Base-by-base conservation (phyloP, 768 basidiomycete genomes). In the Multifurca ochricompacta region DNA sequence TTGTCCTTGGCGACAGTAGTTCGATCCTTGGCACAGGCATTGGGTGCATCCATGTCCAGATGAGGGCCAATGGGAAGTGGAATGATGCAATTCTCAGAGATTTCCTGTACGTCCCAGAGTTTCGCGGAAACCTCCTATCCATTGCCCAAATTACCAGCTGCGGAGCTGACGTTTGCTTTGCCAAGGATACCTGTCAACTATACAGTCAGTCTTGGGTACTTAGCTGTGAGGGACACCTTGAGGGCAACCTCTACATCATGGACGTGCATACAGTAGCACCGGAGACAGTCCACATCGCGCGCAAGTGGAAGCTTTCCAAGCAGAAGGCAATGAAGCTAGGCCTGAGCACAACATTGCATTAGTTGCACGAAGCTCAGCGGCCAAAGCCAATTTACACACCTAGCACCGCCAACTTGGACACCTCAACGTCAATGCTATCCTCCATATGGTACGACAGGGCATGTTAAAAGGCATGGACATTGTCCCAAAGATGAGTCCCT, bases 371-470 rank as follows among this genome's bases (percentile, higher is more conserved):
- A n/a, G n/a, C 7, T 1, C 13, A 36, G 35, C 5, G 13, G 7
- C 43, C 9, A 23, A 25, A 4, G 60, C 58, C 6, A 36, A 59
- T 31, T n/a, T 56, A 0, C 32, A 31, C 21, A 40, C 63, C 8
- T 65, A 61, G 64, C 62, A 65, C 44, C 44, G 42, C 14, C 42
- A 49, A 6, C 37, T 62, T 28, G 62, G 56, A 6, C 64, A 65
- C 44, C 35, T 56, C 19, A 42, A 40, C 21, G 25, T 44, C 21
- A 27, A 54, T n/a, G 28, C 52, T 14, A 44, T 63, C 9, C 28
- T 44, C 14, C 44, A 39, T 10, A n/a, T n/a, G n/a, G n/a, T n/a
- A n/a, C n/a, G n/a, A n/a, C n/a, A n/a, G n/a, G n/a, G n/a, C n/a
- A 61, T 62, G 55, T 58, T 63, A 3, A 43, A 19, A 0, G 61